Evolutionary conservation across 2,329 filamentous ascomycete species (phyloP), one percentile per base, ranked within the genome.

Genomic region (Colletotrichum sojae): DNA sequence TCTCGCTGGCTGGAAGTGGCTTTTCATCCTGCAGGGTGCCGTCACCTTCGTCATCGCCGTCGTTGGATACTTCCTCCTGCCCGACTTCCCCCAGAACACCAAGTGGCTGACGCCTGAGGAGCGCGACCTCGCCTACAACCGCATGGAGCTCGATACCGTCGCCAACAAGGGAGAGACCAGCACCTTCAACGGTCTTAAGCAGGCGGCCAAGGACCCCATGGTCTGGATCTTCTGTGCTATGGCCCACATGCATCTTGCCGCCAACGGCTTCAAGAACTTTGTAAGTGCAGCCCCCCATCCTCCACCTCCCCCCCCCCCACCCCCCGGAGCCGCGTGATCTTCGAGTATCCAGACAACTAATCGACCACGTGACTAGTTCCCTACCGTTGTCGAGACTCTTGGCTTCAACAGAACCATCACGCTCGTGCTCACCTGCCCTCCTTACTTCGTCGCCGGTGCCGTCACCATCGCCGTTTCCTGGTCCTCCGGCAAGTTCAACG

Each of bases 171-270:
- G 72, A 15, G 69, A 74, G 52, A 74, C 72, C 15, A 72, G 71
- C 31, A 72, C 70, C 5, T 69, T 62, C 70, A 62, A 73, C 3
- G 75, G 76, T 20, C 70, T 78, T 18, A 71, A 80, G 72, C 75
- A 80, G 51, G 82, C 82, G 8, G 73, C 77, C n/a, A 75, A 74
- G 16, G 83, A 85, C 61, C 79, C 79, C 9, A 78, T 81, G 59
- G 75, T 85, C 6, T 86, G 83, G 79, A 73, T 86, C 8, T 82
- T 86, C 61, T 81, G 80, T 16, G 74, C 83, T 56, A 85, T 86
- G 83, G 82, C 84, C 60, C 84, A 86, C 71, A 82, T 85, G 77
- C 84, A 86, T 73, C 75, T 85, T 46, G 82, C 82, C 4, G 83
- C 83, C 18, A 83, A 83, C 53, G 81, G 81, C 1, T 83, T 83